A percentile compares a stretch with the other conserved stretches of the same genome.
These are phyloP conservation scores for Nyctanthes arbortristis DNA, from an alignment of 257 asterid species.

Conservation along the genomic window DNA sequence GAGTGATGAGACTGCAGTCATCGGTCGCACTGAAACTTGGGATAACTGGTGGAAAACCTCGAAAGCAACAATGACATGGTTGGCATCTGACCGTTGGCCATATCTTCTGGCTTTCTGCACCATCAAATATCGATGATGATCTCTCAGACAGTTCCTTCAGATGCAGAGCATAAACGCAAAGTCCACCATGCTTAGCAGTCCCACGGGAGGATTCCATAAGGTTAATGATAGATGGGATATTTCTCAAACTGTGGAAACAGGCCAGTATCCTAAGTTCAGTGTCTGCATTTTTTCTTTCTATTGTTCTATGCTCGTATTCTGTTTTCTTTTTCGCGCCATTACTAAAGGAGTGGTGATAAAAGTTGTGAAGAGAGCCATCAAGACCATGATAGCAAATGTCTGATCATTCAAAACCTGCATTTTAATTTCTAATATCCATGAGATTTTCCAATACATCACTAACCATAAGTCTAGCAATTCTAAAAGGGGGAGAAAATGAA, in stretches of 20 bases:
- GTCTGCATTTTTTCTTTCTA: slow-evolving; percentile 33
- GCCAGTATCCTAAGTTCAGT: slow-evolving; percentile 49
- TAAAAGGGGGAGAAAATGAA: slow-evolving; percentile 7
- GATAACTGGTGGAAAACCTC: slow-evolving; percentile 52
- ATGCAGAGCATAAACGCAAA: slow-evolving; percentile 56
- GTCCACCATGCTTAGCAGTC: slow-evolving; percentile 44
- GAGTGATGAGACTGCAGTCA: slow-evolving; percentile 52
- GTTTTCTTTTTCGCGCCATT: slow-evolving; percentile 36
- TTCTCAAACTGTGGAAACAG: slow-evolving; percentile 53
- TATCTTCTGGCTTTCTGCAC: slow-evolving; percentile 55
- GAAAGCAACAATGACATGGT: slow-evolving; percentile 53
- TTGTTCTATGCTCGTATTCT: slow-evolving; percentile 44
- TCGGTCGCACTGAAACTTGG: slow-evolving; percentile 45
- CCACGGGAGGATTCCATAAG: slow-evolving; percentile 63
- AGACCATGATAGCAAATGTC: slow-evolving; percentile 60
- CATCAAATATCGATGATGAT: slow-evolving; percentile 59
- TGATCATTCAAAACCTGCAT: slow-evolving; percentile 59
- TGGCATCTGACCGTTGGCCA: slow-evolving; percentile 32
- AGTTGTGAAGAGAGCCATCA: slow-evolving; percentile 67
- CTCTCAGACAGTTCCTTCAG: slow-evolving; percentile 63
- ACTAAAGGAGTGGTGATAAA: slow-evolving; percentile 62
- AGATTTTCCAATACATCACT: not conserved
- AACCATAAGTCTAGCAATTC: not conserved
- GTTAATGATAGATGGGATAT: slow-evolving; percentile 51
- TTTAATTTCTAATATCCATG: not conserved